These are phyloP conservation scores for Crithidia bombi DNA, from an alignment of 208 protist species.

Conservation along the genomic window DNA sequence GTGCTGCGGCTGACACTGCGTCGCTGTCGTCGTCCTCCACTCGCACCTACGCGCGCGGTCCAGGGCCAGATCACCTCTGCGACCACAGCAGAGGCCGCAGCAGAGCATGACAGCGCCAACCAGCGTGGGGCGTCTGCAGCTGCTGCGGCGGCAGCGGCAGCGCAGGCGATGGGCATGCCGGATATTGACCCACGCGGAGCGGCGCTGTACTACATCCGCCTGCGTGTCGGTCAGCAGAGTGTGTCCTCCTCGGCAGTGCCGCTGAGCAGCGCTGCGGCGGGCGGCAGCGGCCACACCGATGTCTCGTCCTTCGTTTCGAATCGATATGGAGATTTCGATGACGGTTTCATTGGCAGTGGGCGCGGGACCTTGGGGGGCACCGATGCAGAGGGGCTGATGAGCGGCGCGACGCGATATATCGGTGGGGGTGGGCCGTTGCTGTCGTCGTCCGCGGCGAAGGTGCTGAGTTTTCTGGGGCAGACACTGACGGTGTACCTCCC, in stretches of 20 bases:
- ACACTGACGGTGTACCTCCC: conserved; percentile 15
- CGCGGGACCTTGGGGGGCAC: not conserved
- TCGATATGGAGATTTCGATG: not conserved
- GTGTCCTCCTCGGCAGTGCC: conserved; percentile 28
- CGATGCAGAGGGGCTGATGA: not conserved
- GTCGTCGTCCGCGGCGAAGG: conserved; percentile 8
- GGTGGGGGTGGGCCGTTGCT: not conserved
- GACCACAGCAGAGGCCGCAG: not conserved
- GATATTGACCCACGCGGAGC: not conserved
- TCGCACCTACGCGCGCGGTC: not conserved
- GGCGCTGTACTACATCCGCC: conserved; percentile 20
- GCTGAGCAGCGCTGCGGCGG: conserved; percentile 10
- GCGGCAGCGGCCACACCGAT: not conserved
- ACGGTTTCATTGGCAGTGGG: not conserved
- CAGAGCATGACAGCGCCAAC: not conserved
- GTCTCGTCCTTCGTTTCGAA: not conserved
- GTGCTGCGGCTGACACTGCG: conserved; percentile 57
- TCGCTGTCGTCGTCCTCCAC: conserved; percentile 50
- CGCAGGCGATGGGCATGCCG: not conserved
- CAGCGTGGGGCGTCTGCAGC: not conserved
- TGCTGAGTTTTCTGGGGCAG: conserved; percentile 26
- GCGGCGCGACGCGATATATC: not conserved
- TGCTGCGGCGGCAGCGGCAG: not conserved
- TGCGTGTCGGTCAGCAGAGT: conserved; percentile 15
- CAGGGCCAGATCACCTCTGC: not conserved